These are phyloP conservation scores for Hirsutella minnesotensis DNA, from an alignment of 2,329 filamentous ascomycete species.

Conservation along the genomic window DNA sequence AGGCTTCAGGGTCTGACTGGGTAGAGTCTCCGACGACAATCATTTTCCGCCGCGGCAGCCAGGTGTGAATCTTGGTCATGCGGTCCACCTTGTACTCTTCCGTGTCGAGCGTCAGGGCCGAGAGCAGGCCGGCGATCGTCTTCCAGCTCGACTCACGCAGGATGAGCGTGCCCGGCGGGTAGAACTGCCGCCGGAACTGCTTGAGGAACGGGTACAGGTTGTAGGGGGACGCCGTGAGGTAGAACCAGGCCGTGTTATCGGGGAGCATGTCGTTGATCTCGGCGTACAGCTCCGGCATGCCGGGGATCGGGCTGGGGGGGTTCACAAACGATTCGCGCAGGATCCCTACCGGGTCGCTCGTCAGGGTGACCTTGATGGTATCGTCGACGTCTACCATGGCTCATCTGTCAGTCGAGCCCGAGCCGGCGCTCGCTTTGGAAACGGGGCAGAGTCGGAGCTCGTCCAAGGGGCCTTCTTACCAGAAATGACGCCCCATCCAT, in stretches of 20 bases:
- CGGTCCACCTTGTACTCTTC: constrained; percentile 76
- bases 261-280: constrained; percentile 44
- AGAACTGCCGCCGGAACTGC: constrained; percentile 58
- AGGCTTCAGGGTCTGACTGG: constrained; percentile 82
- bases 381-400: constrained; percentile 66
- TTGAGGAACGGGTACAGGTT: constrained; percentile 84
- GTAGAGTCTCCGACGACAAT: constrained; percentile 85
- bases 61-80: constrained; percentile 64
- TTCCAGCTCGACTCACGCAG: constrained; percentile 80
- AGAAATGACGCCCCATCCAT: constrained; percentile 77
- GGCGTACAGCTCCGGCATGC: constrained; percentile 77
- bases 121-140: constrained; percentile 68
- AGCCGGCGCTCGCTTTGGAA: background rate
- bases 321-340: constrained; percentile 75
- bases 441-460: background rate
- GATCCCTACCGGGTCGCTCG: constrained; percentile 68
- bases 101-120: constrained; percentile 68
- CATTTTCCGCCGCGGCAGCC: constrained; percentile 69
- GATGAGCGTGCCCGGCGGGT: constrained; percentile 67
- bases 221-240: constrained; percentile 87
- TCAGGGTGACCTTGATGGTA: constrained; percentile 86
- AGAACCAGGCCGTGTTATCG: constrained; percentile 68
- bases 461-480: constrained; percentile 25
- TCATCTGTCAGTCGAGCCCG: constrained; percentile 10
- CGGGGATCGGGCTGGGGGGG: constrained; percentile 54